Base-by-base conservation (phyloP, 306 rosid species). In the Potentilla sterilis region DNA sequence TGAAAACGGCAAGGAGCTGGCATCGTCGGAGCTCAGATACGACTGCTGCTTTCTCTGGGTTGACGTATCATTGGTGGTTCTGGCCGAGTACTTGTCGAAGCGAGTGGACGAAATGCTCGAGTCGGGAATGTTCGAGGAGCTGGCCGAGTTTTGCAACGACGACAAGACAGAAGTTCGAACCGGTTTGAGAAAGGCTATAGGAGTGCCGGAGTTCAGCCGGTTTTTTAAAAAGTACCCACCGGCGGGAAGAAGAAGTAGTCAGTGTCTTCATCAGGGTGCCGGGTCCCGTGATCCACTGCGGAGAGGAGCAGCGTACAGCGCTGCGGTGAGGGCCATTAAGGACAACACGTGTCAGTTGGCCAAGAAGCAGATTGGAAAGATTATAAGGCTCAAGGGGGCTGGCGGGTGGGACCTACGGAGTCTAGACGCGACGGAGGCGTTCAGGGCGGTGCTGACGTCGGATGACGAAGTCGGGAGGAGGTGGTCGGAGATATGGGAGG, bases 61-160 rank as follows among this genome's bases (percentile, higher is more conserved):
- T 21, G 96, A 95, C 52, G 92, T 92, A 2, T 89, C 93, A 2
- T 48, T 87, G 19, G 74, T 78, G 1, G 93, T 90, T n/a, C 24
- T 90, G 46, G 77, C 83, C 0, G 87, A 81, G 4, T 90, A 92
- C 28, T 32, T 95, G 22, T 48, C 73, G 55, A 82, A 81, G 71
- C 89, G 99, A 73, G 99, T 95, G 9, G 99, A 92, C 55, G 99
- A 89, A 10, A 95, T 95, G 99, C 82, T 95, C 6, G 86, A 86
- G 51, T 82, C 87, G 22, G 97, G 99, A 2, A 95, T 95, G 99
- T 81, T 86, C 35, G 85, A 81, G 16, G 99, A 95, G 97, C 69
- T 95, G 65, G 92, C 91, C 3, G 79, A 84, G 85, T 95, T 95
- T 71, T 92, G 77, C 70, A 77, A 83, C 83, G 85, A 82, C 81